These are phyloP conservation scores for Wallemia ichthyophaga DNA, from an alignment of 1,284 basidiomycete species.

Conservation along the genomic window DNA sequence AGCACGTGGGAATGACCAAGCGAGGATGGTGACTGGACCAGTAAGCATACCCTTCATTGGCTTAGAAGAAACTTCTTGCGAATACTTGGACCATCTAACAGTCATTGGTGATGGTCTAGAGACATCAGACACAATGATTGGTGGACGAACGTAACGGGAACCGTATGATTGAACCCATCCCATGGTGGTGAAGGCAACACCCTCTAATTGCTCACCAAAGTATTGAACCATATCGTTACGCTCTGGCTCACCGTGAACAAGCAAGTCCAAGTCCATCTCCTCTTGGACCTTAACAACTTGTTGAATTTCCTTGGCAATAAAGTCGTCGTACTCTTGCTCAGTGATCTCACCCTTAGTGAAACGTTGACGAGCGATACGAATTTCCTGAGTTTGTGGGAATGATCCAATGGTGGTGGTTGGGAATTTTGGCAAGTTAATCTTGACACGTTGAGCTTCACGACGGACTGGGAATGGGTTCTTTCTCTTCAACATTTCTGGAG, in stretches of 20 bases:
- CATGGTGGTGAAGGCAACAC: constrained; percentile 94
- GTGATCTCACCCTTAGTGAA: constrained; percentile 78
- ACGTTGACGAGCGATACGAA: constrained; percentile 80
- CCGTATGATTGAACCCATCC: constrained; percentile 99
- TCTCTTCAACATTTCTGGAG: constrained; percentile 59
- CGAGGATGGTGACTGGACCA: constrained; percentile 35
- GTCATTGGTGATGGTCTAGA: constrained; percentile 81
- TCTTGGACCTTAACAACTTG: constrained; percentile 87
- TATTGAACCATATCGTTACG: constrained; percentile 99
- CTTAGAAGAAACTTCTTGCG: constrained; percentile 71
- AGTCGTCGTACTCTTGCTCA: constrained; percentile 69
- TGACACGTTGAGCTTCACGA: constrained; percentile 62
- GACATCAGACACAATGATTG: constrained; percentile 95
- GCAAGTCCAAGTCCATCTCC: constrained; percentile 74
- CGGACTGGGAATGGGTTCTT: constrained; percentile 69
- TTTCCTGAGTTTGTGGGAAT: constrained; percentile 99
- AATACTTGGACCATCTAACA: constrained; percentile 87
- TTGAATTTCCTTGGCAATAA: constrained; percentile 97
- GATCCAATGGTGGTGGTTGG: constrained; percentile 97
- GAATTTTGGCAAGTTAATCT: constrained; percentile 80
- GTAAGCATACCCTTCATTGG: constrained; percentile 92
- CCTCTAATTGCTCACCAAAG: constrained; percentile 87
- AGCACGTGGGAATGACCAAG: constrained; percentile 99
- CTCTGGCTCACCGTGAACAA: constrained; percentile 97
- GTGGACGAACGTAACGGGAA: constrained; percentile 90